A percentile compares a stretch with the other conserved stretches of the same genome.
These are phyloP conservation scores for Mitragyna speciosa DNA, from an alignment of 257 asterid species.

Conservation along the genomic window DNA sequence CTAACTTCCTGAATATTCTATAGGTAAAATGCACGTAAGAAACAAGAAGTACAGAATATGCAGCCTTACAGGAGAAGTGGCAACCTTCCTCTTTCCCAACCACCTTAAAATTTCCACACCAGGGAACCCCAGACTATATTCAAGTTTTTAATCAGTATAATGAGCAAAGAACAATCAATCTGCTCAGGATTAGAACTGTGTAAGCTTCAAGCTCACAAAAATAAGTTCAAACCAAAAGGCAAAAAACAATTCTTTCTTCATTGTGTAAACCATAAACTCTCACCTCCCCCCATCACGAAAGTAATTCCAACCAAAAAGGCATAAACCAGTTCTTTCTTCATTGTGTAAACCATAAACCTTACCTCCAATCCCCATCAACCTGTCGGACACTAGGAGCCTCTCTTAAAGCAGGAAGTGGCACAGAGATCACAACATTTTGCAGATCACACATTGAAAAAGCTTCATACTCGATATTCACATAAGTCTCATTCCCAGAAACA, in stretches of 20 bases:
- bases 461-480: conserved; percentile 88
- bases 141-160: not conserved
- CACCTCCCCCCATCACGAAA: conserved; percentile 81
- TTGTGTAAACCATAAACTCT: not conserved
- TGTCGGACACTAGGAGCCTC: conserved; percentile 81
- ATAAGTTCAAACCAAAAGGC: not conserved
- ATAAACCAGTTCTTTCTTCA: not conserved
- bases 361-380: conserved; percentile 97
- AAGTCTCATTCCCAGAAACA: conserved; percentile 87
- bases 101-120: not conserved
- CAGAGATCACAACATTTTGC: conserved; percentile 84
- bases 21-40: not conserved
- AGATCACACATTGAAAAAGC: conserved; percentile 71
- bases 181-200: not conserved
- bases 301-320: not conserved
- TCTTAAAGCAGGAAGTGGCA: conserved; percentile 94
- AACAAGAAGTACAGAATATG: not conserved
- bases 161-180: not conserved
- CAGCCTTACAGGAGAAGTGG: not conserved
- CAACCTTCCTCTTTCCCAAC: not conserved
- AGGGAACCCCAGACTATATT: not conserved
- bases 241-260: not conserved
- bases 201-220: not conserved
- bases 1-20: not conserved
- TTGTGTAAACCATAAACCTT: conserved; percentile 2